A percentile compares a stretch with the other conserved stretches of the same genome.
phyloP scores from a whole-genome alignment of 495 filamentous ascomycete genomes.

The Sphaerosporella brunnea region DNA sequence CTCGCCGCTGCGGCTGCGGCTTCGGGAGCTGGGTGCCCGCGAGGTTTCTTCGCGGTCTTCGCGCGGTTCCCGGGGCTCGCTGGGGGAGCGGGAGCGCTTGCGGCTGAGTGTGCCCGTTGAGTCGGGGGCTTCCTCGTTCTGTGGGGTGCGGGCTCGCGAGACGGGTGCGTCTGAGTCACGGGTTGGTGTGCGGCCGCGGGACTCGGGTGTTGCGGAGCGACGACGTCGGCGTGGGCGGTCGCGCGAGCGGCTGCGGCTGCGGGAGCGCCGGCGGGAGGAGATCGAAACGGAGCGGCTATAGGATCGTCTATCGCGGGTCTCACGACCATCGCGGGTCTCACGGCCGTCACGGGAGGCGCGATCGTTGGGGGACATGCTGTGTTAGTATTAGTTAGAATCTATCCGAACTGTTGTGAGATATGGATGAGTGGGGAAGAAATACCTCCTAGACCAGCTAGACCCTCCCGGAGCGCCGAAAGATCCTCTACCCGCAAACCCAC shows the following conservation, averaged over 20 bases:
- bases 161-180: no score
- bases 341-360: neutral
- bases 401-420: no score
- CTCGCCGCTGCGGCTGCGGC: constrained; percentile 32
- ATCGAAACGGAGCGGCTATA: constrained; percentile 1
- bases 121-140: no score
- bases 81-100: constrained; percentile 1
- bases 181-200: no score
- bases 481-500: constrained; percentile 18
- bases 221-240: no score
- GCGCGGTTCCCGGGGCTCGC: no score
- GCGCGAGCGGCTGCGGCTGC: neutral
- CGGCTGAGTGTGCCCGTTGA: no score
- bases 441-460: constrained; percentile 24
- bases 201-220: no score
- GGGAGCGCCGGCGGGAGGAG: neutral
- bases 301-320: neutral
- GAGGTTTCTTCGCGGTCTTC: no score
- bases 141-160: no score
- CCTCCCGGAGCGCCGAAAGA: constrained; percentile 7
- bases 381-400: neutral
- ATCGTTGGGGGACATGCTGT: neutral
- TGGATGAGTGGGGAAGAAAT: neutral
- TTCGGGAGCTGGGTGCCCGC: constrained; percentile 26
- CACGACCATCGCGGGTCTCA: neutral